Conservation (phyloP, 306 rosid species). For the Canavalia ensiformis region DNA sequence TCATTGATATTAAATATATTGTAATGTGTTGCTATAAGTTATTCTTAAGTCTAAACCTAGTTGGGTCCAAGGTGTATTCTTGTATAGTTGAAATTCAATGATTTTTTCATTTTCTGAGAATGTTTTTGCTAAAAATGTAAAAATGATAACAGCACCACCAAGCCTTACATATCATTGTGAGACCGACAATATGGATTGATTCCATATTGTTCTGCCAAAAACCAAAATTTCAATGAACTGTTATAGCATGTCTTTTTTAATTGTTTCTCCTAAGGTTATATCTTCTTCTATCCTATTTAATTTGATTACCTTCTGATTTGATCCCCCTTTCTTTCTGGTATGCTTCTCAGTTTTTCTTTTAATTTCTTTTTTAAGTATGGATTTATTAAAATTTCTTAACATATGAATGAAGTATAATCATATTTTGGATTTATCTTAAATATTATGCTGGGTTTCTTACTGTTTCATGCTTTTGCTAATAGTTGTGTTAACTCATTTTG, state of each 20-base stretch:
- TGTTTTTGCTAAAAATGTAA: background rate
- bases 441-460: background rate
- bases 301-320: background rate
- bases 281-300: background rate
- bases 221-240: background rate
- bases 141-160: background rate
- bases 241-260: background rate
- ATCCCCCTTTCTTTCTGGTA: background rate
- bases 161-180: background rate
- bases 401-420: background rate
- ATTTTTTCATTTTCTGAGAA: background rate
- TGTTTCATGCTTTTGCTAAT: background rate
- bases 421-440: constrained; percentile 20
- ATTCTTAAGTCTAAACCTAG: background rate
- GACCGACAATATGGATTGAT: background rate
- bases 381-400: background rate
- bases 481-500: background rate
- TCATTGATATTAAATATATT: background rate
- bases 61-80: background rate
- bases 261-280: background rate
- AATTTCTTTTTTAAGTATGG: background rate
- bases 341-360: background rate
- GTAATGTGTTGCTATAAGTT: background rate
- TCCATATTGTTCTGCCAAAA: background rate
- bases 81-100: background rate